Conservation (phyloP, 768 basidiomycete genomes). For the Pilatotrama ljubarskyi region DNA sequence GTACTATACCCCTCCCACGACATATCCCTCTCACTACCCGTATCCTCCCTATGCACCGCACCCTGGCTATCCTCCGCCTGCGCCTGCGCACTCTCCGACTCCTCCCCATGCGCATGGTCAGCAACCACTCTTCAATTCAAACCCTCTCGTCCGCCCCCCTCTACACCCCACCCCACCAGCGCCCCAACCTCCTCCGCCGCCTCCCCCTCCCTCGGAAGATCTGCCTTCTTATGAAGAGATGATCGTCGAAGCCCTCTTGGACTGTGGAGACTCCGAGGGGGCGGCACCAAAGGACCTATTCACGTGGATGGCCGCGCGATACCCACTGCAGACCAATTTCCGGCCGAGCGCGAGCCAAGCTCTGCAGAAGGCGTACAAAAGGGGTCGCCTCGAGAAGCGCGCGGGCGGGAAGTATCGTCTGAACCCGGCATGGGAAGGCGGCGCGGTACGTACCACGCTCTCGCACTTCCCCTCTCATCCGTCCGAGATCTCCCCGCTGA, state of each 20-base stretch:
- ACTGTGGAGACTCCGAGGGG: conserved; percentile 70
- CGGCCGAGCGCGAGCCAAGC: conserved; percentile 89
- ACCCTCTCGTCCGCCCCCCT: conserved; percentile 31
- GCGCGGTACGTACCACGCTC: conserved; percentile 53
- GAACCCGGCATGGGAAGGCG: conserved; percentile 79
- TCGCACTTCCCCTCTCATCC: neutral
- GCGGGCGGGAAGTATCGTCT: conserved; percentile 73
- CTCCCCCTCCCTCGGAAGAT: conserved; percentile 42
- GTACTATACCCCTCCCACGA: conserved; percentile 53
- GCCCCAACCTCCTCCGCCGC: conserved; percentile 27
- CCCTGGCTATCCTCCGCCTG: conserved; percentile 35
- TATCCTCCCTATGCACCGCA: conserved; percentile 33
- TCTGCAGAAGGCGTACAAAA: conserved; percentile 80
- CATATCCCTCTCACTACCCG: conserved; percentile 45
- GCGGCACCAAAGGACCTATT: conserved; percentile 83
- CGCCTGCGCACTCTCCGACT: conserved; percentile 34
- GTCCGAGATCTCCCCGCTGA: neutral
- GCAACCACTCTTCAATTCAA: conserved; percentile 27
- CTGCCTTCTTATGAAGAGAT: conserved; percentile 90
- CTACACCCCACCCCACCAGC: conserved; percentile 31
- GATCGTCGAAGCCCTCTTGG: conserved; percentile 78
- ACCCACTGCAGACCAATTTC: conserved; percentile 87
- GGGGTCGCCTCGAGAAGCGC: conserved; percentile 78
- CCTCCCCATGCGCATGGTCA: conserved; percentile 30
- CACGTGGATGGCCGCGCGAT: conserved; percentile 78